These are phyloP conservation scores for Trypanosomatidae sp. DNA, from an alignment of 208 protist genomes.

Conservation along the genomic window DNA sequence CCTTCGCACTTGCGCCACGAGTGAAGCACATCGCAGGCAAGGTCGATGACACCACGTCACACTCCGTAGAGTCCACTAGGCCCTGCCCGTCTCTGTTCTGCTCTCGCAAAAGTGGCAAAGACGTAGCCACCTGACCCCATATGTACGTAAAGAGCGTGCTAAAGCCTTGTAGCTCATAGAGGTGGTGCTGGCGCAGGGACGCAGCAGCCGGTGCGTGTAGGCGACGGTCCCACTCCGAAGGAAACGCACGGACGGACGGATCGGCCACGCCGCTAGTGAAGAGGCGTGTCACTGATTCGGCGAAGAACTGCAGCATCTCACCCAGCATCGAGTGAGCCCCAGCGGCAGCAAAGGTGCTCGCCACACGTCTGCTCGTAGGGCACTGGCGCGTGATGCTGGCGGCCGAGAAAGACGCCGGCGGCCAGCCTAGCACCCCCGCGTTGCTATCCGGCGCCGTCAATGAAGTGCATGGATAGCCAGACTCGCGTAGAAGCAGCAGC, in stretches of 20 bases:
- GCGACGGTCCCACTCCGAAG: conserved; percentile 52
- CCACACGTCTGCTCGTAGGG: conserved; percentile 39
- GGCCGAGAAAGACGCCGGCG: conserved; percentile 1
- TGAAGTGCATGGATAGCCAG: conserved; percentile 5
- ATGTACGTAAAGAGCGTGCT: conserved; percentile 63
- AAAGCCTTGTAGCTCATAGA: conserved; percentile 80
- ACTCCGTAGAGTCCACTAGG: neutral
- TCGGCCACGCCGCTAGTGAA: conserved; percentile 55
- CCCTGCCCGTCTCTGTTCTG: neutral
- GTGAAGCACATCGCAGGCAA: neutral
- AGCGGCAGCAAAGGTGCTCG: conserved; percentile 60
- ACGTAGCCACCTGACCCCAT: conserved; percentile 44
- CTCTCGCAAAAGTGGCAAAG: conserved; percentile 14
- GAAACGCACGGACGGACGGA: conserved; percentile 39
- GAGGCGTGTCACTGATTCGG: conserved; percentile 35
- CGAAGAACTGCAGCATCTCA: conserved; percentile 62
- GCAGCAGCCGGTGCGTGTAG: conserved; percentile 17
- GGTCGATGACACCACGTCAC: neutral
- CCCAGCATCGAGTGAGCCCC: conserved; percentile 61
- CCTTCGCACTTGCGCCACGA: neutral
- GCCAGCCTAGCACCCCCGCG: neutral
- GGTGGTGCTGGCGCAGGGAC: conserved; percentile 27
- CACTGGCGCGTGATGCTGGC: conserved; percentile 11
- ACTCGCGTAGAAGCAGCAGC: conserved; percentile 10
- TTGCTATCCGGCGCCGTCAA: neutral